Evolutionary conservation across 2,329 filamentous ascomycete genomes (phyloP), one percentile per base, ranked within the genome.

Genomic region (Pestalotiopsis sp.): DNA sequence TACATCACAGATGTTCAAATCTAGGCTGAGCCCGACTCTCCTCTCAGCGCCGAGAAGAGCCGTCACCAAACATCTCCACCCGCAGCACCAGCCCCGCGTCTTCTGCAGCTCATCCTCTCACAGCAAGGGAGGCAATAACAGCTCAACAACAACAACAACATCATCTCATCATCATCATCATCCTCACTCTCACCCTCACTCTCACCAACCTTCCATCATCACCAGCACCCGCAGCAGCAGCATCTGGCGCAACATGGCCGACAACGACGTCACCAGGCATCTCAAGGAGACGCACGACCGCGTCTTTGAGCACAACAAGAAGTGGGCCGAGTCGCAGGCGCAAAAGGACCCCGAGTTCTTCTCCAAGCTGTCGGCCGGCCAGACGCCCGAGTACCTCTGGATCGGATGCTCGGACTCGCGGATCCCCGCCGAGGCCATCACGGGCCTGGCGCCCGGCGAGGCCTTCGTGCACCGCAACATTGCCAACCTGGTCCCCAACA

Each of bases 381-480:
- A 93, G 81, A 81, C 81, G 17, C 91, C 91, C 66, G 89, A 92
- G 75, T 92, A 92, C 79, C 86, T 93, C 66, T 97, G 94, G 93
- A 93, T 97, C 76, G 94, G 94, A 62, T 98, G 94, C 85, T 91
- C 91, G 80, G 94, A 97, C 84, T 94, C 91, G 55, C 92, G 94
- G 72, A 93, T 95, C 77, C 94, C 94, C n/a, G 94, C 95, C 74
- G 95, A 94, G 76, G 92, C 92, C 76, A 90, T 98, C 78, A 89
- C 94, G 60, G 91, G 92, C 72, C 87, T 95, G 67, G 85, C 92
- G 76, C 93, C 94, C n/a, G 94, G 94, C 73, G 93, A 97, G 81
- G 91, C 95, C 75, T 98, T 97, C 80, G 91, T 97, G 73, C 94
- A 97, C 85, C 92, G 94, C 81, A 97, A 98, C 84, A 97, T 97